These are phyloP conservation scores for Talinum fruticosum DNA, from an alignment of 148 eudicot genomes.

Conservation along the genomic window DNA sequence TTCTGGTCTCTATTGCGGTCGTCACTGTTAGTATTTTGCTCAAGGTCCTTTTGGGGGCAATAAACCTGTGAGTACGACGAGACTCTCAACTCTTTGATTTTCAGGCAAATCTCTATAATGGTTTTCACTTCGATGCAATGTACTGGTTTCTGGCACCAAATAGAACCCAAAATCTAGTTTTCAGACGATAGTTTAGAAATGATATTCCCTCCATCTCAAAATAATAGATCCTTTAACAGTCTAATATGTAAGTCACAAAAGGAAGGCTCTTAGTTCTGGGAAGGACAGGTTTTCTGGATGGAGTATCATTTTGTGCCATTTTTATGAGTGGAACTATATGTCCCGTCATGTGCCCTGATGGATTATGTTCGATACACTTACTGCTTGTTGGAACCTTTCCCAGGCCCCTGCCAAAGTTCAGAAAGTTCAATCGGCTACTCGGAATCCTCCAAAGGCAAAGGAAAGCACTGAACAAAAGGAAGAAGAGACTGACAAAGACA, in stretches of 20 bases:
- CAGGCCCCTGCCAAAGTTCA: conserved; percentile 36
- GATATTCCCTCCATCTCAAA: too few species aligned
- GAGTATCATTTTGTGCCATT: background rate
- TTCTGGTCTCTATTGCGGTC: background rate
- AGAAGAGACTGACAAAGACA: background rate
- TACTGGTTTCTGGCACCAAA: too few species aligned
- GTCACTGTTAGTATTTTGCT: background rate
- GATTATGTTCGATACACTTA: background rate
- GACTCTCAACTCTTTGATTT: background rate
- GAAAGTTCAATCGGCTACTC: background rate
- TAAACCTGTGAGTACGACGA: background rate
- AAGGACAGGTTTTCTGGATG: too few species aligned
- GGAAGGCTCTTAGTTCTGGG: too few species aligned
- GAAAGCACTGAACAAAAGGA: background rate
- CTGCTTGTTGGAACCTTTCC: background rate
- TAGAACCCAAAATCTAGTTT: background rate
- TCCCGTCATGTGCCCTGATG: background rate
- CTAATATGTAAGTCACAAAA: too few species aligned
- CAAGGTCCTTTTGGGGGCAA: background rate
- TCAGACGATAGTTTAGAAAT: background rate
- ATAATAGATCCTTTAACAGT: too few species aligned
- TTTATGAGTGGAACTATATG: background rate
- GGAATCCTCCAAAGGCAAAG: background rate
- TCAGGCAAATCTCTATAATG: background rate
- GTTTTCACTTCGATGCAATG: too few species aligned